Conservation (phyloP, 2,329 filamentous ascomycete genomes). For the Venturia effusa region DNA sequence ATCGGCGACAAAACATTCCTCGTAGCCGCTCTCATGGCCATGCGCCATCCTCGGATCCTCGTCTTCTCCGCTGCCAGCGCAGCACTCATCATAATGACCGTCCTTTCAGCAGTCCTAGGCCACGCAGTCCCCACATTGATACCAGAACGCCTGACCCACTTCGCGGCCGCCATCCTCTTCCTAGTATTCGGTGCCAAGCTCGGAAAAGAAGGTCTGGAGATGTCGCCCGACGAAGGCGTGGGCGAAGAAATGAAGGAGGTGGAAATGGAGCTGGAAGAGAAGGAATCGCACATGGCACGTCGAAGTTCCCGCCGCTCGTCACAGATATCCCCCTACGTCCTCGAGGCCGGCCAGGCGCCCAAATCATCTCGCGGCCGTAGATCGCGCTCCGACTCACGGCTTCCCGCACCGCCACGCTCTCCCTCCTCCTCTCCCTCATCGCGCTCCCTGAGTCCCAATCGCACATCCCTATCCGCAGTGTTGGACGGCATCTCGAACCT, state of each 20-base stretch:
- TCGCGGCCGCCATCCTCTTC: slow-evolving; percentile 76
- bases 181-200: slow-evolving; percentile 80
- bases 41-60: slow-evolving; percentile 88
- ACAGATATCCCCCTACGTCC: slow-evolving; percentile 60
- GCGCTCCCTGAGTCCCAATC: slow-evolving; percentile 30
- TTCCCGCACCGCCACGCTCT: slow-evolving; percentile 71
- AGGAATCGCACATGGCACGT: slow-evolving; percentile 60
- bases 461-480: slow-evolving; percentile 43
- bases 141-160: slow-evolving; percentile 80
- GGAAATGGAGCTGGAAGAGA: slow-evolving; percentile 85
- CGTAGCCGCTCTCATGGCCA: slow-evolving; percentile 94
- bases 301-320: slow-evolving; percentile 53
- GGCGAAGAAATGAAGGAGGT: slow-evolving; percentile 98
- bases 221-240: slow-evolving; percentile 83
- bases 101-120: slow-evolving; percentile 83
- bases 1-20: slow-evolving; percentile 98
- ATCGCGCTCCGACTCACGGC: slow-evolving; percentile 61
- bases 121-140: slow-evolving; percentile 86
- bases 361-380: slow-evolving; percentile 55
- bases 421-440: slow-evolving; percentile 48
- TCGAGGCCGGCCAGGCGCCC: slow-evolving; percentile 66
- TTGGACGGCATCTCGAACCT: slow-evolving; percentile 72
- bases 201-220: slow-evolving; percentile 74
- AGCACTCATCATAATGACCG: slow-evolving; percentile 86
- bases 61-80: slow-evolving; percentile 94